Evolutionary conservation across 2,329 filamentous ascomycete genomes (phyloP), one percentile per base, ranked within the genome.

Genomic region (Aspergillus sp.): DNA sequence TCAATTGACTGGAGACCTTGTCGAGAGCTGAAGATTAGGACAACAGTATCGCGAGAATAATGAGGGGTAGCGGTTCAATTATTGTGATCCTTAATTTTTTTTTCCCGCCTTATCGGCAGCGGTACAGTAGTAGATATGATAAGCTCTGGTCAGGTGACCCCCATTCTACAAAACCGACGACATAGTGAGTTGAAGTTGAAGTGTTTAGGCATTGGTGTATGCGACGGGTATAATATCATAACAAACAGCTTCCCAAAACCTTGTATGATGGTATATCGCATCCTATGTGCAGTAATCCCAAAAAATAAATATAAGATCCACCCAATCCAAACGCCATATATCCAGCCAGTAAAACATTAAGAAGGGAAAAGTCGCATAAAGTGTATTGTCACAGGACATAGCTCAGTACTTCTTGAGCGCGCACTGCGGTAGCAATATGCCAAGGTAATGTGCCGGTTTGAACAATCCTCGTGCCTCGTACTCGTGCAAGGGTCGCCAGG

Each of bases 371-470:
- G 39, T 49, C 67, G 33, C 45, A 23, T 19, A 31, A 9, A 31
- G 4, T n/a, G 47, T 44, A 37, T 27, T 11, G 59, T 73, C 62
- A 78, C 58, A 77, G 66, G 65, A 75, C 68, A 68, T 73, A 74
- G 61, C 74, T 76, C 58, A 78, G 56, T 47, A 76, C 64, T 63
- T 77, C 71, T 59, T 77, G 75, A 33, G 74, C 76, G 62, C 72
- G 74, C 24, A 75, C 66, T 40, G 76, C 76, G 0, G 77, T 78
- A 31, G 75, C 76, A 56, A 81, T 73, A 65, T 81, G 79, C 77
- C 77, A 80, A 27, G 79, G 79, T 43, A 80, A 57, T n/a, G 75
- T 69, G 52, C 73, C 74, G n/a, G 65, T 65, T 58, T 73, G 71
- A 39, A 75, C 73, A 60, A 73, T 73, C 46, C 72, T 66, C n/a